phyloP scores from a whole-genome alignment of 768 basidiomycete species.

The Glaciozyma martinii region DNA sequence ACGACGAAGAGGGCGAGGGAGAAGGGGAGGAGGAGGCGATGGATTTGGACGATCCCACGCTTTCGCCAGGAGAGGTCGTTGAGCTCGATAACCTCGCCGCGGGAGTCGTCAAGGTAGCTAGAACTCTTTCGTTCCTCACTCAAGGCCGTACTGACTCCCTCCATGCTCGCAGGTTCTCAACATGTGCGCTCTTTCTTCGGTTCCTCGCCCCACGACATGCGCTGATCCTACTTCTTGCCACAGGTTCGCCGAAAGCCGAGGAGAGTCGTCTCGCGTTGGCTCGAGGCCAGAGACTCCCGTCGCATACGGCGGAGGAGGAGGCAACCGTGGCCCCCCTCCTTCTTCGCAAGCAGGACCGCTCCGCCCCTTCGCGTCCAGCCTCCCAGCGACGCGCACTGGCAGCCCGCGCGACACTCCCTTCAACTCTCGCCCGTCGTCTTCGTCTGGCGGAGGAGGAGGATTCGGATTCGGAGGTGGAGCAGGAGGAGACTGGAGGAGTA shows the following conservation, averaged over 20 bases:
- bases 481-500: not conserved
- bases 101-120: constrained; percentile 20
- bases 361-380: not conserved
- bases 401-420: constrained; percentile 6
- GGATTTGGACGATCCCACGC: constrained; percentile 24
- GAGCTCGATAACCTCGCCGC: constrained; percentile 29
- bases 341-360: not conserved
- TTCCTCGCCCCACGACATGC: not conserved
- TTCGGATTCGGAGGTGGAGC: not conserved
- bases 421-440: constrained; percentile 3
- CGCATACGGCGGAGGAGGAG: not conserved
- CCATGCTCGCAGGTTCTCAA: constrained; percentile 13
- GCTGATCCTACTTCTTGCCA: not conserved
- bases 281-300: constrained; percentile 4
- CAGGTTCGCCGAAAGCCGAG: constrained; percentile 4
- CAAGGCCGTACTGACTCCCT: too few species aligned
- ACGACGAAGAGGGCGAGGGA: constrained; percentile 29
- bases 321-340: too few species aligned
- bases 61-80: constrained; percentile 20
- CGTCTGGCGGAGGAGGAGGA: not conserved
- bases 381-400: constrained; percentile 1
- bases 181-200: not conserved
- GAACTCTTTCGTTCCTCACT: too few species aligned
- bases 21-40: constrained; percentile 32
- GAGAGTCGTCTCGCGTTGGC: not conserved